Conservation (phyloP, 108 stramenopile species). For the Skeletonema potamos region DNA sequence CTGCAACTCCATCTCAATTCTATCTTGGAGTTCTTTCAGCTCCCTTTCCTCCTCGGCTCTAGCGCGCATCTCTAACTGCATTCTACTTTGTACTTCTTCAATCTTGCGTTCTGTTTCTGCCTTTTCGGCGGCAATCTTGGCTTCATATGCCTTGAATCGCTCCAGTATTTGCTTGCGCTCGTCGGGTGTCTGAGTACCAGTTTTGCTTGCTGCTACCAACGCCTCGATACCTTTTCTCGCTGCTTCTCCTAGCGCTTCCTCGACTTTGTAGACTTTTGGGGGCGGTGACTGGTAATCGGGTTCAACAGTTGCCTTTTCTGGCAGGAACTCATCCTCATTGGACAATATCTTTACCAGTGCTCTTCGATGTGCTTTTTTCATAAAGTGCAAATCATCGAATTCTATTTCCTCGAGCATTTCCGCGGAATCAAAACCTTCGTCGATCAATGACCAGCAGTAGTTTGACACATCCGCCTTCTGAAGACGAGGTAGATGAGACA, state of each 20-base stretch:
- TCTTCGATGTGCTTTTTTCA: constrained; percentile 43
- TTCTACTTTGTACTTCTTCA: not conserved
- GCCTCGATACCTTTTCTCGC: constrained; percentile 29
- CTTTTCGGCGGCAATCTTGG: not conserved
- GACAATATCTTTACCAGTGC: constrained; percentile 19
- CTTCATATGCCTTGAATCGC: not conserved
- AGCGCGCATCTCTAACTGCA: not conserved
- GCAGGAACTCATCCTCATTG: not conserved
- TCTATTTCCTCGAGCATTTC: constrained; percentile 31
- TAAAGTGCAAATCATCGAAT: constrained; percentile 33
- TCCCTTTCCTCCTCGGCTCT: not conserved
- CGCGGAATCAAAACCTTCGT: constrained; percentile 42
- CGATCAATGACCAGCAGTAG: constrained; percentile 25
- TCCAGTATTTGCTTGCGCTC: not conserved
- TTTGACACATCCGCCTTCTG: constrained; percentile 17
- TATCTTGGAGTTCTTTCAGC: not conserved
- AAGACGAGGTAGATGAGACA: constrained; percentile 28
- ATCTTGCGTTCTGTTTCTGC: not conserved
- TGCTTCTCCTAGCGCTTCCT: constrained; percentile 22
- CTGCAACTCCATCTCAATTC: not conserved
- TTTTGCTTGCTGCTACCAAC: not conserved
- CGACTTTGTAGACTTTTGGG: constrained; percentile 26
- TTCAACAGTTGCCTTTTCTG: not conserved
- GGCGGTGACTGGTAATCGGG: not conserved
- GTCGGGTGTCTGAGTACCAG: not conserved